Base-by-base conservation (phyloP, 2,329 filamentous ascomycete genomes). In the Hypoxylon sp. region DNA sequence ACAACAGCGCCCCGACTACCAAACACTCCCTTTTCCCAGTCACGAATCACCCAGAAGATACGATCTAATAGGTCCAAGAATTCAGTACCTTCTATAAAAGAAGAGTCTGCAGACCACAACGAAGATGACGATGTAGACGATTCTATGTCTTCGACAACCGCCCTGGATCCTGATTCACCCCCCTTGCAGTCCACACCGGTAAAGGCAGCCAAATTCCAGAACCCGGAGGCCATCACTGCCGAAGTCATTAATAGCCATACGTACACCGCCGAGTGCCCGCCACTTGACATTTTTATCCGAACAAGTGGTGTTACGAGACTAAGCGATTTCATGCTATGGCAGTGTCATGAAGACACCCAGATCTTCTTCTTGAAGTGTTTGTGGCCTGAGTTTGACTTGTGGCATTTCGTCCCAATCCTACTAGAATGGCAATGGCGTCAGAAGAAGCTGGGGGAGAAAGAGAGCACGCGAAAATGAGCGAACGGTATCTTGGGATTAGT, bases 261-360 rank as follows among this genome's bases (percentile, higher is more conserved):
- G 80, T 95, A 97, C 79, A 98, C 94, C 3, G 87, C 90, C 50
- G 87, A 88, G 55, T 89, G 91, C 65, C 95, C 95, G 15, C 95
- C 95, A 0, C 81, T 98, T 43, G 95, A 99, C 74, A 85, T 99
- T 11, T 89, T 99, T 56, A 86, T 99, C 52, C 88, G 95, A 52
- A 99, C 95, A 4, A 97, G 93, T 66, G 94, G 94, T 26, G 95
- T 99, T 13, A 91, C 94, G 77, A 87, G 95, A 50, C 82, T 99
- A 62, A 97, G 93, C 74, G 95, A 99, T 76, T 99, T 98, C 73
- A 95, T 99, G 94, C 88, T 99, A 32, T 99, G 95, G 95, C 95
- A 99, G 79, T 95, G 92, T 72, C 94, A 98, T 74, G 88, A 97
- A 74, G 85, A 94, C 67, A 97, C 95, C 0, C 91, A 97, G 63